These are phyloP conservation scores for Picochlorum sp. DNA, from an alignment of 139 green algal species.

Conservation along the genomic window DNA sequence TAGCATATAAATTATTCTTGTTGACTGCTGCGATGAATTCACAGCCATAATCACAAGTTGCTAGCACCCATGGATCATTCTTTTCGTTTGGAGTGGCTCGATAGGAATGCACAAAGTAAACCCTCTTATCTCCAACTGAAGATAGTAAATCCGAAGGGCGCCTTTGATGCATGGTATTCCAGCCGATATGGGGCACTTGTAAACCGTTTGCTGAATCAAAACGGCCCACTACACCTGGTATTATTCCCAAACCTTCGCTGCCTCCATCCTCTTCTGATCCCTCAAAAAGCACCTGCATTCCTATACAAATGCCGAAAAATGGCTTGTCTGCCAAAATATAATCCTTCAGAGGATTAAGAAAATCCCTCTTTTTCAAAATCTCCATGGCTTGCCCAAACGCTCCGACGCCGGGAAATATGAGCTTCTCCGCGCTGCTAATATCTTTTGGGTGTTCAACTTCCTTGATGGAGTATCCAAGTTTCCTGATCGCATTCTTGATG, in stretches of 20 bases:
- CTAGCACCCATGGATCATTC: conserved; percentile 90
- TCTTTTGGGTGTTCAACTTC: conserved; percentile 70
- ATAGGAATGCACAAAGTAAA: conserved; percentile 99
- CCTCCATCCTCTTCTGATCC: conserved; percentile 90
- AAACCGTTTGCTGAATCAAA: conserved; percentile 69
- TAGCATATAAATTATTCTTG: conserved; percentile 70
- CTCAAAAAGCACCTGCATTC: conserved; percentile 96
- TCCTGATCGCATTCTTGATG: conserved; percentile 90
- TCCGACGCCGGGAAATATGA: conserved; percentile 97
- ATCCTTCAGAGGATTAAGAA: conserved; percentile 66
- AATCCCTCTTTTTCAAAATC: conserved; percentile 54
- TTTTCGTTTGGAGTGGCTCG: conserved; percentile 40
- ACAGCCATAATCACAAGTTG: conserved; percentile 79
- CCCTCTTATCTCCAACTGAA: conserved; percentile 53
- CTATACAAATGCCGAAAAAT: conserved; percentile 97
- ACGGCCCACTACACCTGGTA: conserved; percentile 64
- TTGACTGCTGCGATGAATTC: conserved; percentile 80
- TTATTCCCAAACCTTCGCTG: conserved; percentile 84
- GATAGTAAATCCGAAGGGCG: conserved; percentile 39
- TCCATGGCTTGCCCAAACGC: conserved; percentile 85
- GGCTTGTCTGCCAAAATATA: conserved; percentile 75
- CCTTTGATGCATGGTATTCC: conserved; percentile 75
- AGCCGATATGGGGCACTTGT: conserved; percentile 96
- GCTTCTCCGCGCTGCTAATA: conserved; percentile 55
- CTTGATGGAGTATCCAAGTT: conserved; percentile 81